A percentile compares a stretch with the other conserved stretches of the same genome.
Conservation (phyloP, 164 flowering plant genomes). For the Cinnamomum chago region DNA sequence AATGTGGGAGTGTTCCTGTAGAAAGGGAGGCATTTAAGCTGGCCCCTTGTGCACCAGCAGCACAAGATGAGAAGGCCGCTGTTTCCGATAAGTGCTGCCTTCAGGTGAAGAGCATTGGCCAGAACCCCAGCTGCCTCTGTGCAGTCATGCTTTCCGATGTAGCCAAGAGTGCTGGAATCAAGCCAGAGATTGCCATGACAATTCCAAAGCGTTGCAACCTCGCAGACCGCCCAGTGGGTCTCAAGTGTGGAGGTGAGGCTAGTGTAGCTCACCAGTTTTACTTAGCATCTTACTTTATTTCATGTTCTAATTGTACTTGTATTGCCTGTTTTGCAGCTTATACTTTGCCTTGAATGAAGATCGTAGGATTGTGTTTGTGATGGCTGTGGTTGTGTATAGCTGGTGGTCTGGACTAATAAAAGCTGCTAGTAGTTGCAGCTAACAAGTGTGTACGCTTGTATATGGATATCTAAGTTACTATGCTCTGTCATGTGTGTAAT, state of each 20-base stretch:
- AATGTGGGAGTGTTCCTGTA: conserved; percentile 38
- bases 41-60: conserved; percentile 48
- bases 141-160: conserved; percentile 68
- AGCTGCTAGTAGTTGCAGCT: neutral
- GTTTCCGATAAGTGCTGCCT: conserved; percentile 42
- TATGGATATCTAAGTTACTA: neutral
- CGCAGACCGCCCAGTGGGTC: conserved; percentile 65
- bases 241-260: conserved; percentile 64
- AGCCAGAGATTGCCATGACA: conserved; percentile 59
- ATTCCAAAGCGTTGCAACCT: conserved; percentile 77
- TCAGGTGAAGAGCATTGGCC: conserved; percentile 42
- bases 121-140: conserved; percentile 64
- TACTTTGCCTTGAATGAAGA: conserved; percentile 42
- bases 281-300: neutral
- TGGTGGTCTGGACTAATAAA: neutral
- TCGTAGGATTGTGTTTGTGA: neutral
- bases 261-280: neutral
- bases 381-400: neutral
- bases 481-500: neutral
- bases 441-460: neutral
- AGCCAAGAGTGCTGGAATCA: conserved; percentile 44
- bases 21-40: conserved; percentile 46
- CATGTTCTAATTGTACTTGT: neutral
- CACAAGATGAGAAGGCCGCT: conserved; percentile 29
- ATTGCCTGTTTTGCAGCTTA: conserved; percentile 42